Conservation (phyloP, 2,329 filamentous ascomycete genomes). For the Scedosporium minutisporum region DNA sequence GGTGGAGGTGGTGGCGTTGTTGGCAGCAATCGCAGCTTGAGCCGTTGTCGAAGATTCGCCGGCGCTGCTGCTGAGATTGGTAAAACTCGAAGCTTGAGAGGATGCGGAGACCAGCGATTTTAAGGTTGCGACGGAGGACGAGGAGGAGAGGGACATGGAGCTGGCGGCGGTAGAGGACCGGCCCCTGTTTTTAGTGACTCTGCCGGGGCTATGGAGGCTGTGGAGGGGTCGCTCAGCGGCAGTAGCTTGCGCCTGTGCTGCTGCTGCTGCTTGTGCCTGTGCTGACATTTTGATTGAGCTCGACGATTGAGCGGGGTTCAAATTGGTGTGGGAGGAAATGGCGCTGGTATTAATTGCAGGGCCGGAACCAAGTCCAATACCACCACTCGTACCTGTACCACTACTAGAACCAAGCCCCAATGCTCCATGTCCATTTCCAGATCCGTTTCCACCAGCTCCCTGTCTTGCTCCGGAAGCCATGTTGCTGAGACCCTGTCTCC, state of each 20-base stretch:
- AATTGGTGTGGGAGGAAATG: constrained; percentile 1
- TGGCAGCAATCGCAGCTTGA: not conserved
- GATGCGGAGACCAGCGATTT: not conserved
- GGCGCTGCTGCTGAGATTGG: not conserved
- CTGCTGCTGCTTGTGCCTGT: not conserved
- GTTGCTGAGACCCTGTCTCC: not conserved
- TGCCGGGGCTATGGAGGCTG: constrained; percentile 3
- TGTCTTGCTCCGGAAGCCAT: not conserved
- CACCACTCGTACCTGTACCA: not conserved
- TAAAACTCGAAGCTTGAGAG: not conserved
- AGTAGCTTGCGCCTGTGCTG: not conserved
- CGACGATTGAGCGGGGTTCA: not conserved
- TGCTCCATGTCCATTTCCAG: not conserved
- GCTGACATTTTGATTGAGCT: not conserved
- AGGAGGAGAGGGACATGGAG: not conserved
- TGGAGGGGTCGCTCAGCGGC: constrained; percentile 4
- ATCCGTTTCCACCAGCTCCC: not conserved
- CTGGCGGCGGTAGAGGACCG: constrained; percentile 1
- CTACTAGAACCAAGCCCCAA: not conserved
- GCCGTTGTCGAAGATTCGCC: constrained; percentile 1
- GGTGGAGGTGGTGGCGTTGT: not conserved
- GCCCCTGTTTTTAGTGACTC: constrained; percentile 6
- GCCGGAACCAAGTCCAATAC: not conserved
- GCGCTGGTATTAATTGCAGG: not conserved
- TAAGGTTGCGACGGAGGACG: not conserved